Evolutionary conservation across 805 yeast species (phyloP).

Genomic region (Monosporozyma yasuniensis): DNA sequence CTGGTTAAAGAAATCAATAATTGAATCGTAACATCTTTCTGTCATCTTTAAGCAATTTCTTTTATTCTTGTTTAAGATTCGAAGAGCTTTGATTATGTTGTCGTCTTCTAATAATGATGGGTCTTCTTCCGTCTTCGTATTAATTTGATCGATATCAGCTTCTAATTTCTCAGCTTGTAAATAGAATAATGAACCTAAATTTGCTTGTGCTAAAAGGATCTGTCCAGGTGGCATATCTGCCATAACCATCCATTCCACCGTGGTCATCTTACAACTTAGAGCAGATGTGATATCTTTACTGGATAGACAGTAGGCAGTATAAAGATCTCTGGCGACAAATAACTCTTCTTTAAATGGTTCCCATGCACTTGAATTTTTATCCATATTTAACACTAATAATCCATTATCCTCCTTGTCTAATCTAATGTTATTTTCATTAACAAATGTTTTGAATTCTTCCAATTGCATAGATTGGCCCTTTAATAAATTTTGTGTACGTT

Average conservation of each 20-base stretch:
- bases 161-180: constrained; percentile 59
- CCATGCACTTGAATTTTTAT: constrained; percentile 47
- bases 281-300: constrained; percentile 61
- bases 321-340: constrained; percentile 66
- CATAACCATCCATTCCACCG: constrained; percentile 64
- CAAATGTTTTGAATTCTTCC: constrained; percentile 22
- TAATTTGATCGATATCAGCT: constrained; percentile 33
- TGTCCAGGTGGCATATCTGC: constrained; percentile 62
- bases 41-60: constrained; percentile 30
- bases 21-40: constrained; percentile 35
- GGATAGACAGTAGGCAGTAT: constrained; percentile 60
- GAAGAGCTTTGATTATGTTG: constrained; percentile 15
- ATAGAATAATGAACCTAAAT: constrained; percentile 60
- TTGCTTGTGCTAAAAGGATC: constrained; percentile 54
- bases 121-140: constrained; percentile 20
- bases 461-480: constrained; percentile 11
- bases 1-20: constrained; percentile 35
- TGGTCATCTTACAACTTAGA: constrained; percentile 48
- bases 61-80: constrained; percentile 20
- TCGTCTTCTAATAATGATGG: constrained; percentile 18
- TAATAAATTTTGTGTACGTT: constrained; percentile 14
- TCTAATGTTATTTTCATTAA: constrained; percentile 21
- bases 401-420: constrained; percentile 22
- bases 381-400: constrained; percentile 25
- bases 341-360: constrained; percentile 70